Conservation (phyloP, 192 early-diverging fungal genomes). For the Dissophora globulifera region DNA sequence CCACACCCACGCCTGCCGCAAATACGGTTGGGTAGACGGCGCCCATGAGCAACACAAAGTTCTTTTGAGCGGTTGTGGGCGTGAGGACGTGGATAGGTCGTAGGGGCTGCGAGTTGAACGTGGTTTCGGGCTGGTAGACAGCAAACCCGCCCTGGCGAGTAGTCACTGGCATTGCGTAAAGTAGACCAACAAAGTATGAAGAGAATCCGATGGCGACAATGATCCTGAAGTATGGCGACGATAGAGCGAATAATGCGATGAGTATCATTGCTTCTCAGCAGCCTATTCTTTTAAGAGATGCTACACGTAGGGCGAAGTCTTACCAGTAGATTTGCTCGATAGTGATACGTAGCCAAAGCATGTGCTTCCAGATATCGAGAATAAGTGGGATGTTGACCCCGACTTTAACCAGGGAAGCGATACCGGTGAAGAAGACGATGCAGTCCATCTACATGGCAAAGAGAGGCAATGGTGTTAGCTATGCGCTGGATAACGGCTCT, state of each 20-base stretch:
- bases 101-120: slow-evolving; percentile 14
- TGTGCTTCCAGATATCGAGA: slow-evolving; percentile 30
- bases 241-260: no score
- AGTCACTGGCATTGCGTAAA: slow-evolving; percentile 50
- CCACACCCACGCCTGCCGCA: slow-evolving; percentile 26
- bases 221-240: slow-evolving; percentile 11
- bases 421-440: slow-evolving; percentile 35
- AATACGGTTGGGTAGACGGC: slow-evolving; percentile 39
- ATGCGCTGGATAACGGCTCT: background rate
- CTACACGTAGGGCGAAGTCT: no score
- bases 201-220: slow-evolving; percentile 46
- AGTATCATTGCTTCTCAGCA: no score
- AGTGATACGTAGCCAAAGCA: slow-evolving; percentile 39
- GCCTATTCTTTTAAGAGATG: no score
- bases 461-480: background rate
- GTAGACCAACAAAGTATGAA: slow-evolving; percentile 47
- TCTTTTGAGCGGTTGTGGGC: slow-evolving; percentile 44
- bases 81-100: slow-evolving; percentile 44
- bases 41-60: slow-evolving; percentile 41
- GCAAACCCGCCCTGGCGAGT: slow-evolving; percentile 40
- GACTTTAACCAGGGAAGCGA: slow-evolving; percentile 41
- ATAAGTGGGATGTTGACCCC: slow-evolving; percentile 27
- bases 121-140: slow-evolving; percentile 39
- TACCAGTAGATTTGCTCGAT: slow-evolving; percentile 50
- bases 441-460: slow-evolving; percentile 44